Percentiles rank a stretch among this genome's conserved stretches.
Conservation (phyloP, 1,284 basidiomycete species). For the Puccinia horiana region DNA sequence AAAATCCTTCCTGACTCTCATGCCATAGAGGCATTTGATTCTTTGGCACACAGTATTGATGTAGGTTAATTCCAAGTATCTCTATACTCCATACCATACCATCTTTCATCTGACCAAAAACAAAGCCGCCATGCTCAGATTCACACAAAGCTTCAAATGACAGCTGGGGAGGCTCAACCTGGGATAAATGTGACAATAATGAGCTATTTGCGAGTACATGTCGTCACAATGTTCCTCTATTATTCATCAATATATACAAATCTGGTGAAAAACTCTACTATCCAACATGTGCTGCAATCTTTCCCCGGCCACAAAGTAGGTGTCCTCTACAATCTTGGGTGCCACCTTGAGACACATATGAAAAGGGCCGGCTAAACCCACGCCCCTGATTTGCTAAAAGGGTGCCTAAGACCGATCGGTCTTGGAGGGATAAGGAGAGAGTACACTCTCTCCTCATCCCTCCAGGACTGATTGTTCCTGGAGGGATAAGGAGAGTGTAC, state of each 20-base stretch:
- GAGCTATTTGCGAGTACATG: background rate
- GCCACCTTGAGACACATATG: background rate
- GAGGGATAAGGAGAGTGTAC: too few relatives aligned
- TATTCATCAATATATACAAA: background rate
- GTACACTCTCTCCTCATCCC: too few relatives aligned
- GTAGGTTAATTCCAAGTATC: background rate
- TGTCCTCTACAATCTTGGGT: conserved; percentile 18
- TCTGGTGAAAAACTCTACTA: background rate
- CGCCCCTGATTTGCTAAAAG: too few relatives aligned
- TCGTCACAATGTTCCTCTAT: background rate
- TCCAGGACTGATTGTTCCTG: too few relatives aligned
- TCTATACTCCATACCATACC: background rate
- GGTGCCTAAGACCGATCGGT: too few relatives aligned
- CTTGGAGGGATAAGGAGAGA: too few relatives aligned
- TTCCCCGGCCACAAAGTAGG: conserved; percentile 7
- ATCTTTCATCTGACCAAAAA: too few relatives aligned
- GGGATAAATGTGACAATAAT: background rate
- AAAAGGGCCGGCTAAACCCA: too few relatives aligned
- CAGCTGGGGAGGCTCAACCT: background rate
- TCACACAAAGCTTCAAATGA: conserved; percentile 11
- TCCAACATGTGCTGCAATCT: background rate
- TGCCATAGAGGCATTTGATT: background rate
- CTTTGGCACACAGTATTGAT: background rate
- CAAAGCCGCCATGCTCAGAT: background rate
- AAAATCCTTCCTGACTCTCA: background rate